Evolutionary conservation across 257 asterid genomes (phyloP).

Genomic region (Nyctanthes arbortristis): DNA sequence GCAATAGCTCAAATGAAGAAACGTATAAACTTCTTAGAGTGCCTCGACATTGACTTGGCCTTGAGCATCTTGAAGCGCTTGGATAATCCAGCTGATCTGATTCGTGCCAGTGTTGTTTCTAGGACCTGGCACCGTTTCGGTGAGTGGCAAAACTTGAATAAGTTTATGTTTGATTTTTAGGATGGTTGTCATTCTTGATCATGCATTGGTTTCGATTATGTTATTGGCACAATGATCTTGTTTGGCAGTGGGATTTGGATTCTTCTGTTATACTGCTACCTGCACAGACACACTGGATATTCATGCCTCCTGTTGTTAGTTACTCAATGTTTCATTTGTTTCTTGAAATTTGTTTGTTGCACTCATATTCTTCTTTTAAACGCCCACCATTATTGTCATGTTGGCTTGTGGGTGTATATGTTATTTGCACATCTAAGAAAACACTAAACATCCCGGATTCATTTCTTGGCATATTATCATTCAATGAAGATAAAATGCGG

Average conservation of each 20-base stretch:
- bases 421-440: not conserved
- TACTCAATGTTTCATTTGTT: not conserved
- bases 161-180: not conserved
- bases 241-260: not conserved
- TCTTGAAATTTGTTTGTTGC: not conserved
- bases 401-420: not conserved
- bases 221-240: not conserved
- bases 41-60: slow-evolving; percentile 23
- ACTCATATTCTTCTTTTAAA: not conserved
- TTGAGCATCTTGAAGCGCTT: slow-evolving; percentile 28
- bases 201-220: not conserved
- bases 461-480: not conserved
- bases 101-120: slow-evolving; percentile 38
- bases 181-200: not conserved
- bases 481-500: too few relatives aligned
- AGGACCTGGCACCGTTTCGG: slow-evolving; percentile 35
- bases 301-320: not conserved
- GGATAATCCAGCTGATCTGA: slow-evolving; percentile 42
- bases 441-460: not conserved
- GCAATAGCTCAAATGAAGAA: slow-evolving; percentile 16
- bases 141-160: slow-evolving; percentile 9
- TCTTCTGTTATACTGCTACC: not conserved
- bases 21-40: slow-evolving; percentile 28
- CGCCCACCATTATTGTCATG: not conserved
- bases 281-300: not conserved